Conservation (phyloP, 805 yeast species). For the Wickerhamomyces tratensis region DNA sequence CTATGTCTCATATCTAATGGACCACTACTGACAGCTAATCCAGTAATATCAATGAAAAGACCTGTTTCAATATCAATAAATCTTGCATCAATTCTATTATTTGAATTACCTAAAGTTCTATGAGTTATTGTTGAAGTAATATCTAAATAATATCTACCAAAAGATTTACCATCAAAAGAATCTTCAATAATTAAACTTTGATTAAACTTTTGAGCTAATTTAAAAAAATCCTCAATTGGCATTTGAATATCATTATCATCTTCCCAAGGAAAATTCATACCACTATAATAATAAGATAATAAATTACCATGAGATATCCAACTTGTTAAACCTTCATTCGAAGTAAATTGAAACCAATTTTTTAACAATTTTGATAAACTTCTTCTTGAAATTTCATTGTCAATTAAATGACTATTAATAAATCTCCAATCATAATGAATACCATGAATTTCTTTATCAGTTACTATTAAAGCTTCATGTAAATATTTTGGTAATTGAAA, state of each 20-base stretch:
- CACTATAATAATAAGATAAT: constrained; percentile 51
- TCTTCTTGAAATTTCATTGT: constrained; percentile 28
- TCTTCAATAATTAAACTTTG: constrained; percentile 35
- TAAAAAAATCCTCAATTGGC: constrained; percentile 32
- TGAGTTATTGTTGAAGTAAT: constrained; percentile 38
- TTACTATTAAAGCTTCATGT: constrained; percentile 11
- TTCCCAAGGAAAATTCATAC: constrained; percentile 50
- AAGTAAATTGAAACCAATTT: constrained; percentile 38
- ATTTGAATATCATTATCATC: constrained; percentile 49
- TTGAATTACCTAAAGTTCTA: constrained; percentile 46
- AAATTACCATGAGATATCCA: constrained; percentile 58
- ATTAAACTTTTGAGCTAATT: constrained; percentile 33
- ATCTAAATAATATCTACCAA: constrained; percentile 39
- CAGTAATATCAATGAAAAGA: constrained; percentile 32
- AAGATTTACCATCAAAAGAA: constrained; percentile 23
- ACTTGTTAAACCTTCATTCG: constrained; percentile 29
- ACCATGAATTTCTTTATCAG: constrained; percentile 5
- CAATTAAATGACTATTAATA: constrained; percentile 35
- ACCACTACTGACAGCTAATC: background rate
- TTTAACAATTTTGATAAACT: constrained; percentile 33
- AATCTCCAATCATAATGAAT: constrained; percentile 50
- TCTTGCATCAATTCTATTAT: constrained; percentile 62
- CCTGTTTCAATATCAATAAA: constrained; percentile 67
- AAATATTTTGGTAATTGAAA: constrained; percentile 27
- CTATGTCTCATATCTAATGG: constrained; percentile 4